Evolutionary conservation across 1,284 basidiomycete species (phyloP), one percentile per base, ranked within the genome.

Genomic region (Trametes sp.): DNA sequence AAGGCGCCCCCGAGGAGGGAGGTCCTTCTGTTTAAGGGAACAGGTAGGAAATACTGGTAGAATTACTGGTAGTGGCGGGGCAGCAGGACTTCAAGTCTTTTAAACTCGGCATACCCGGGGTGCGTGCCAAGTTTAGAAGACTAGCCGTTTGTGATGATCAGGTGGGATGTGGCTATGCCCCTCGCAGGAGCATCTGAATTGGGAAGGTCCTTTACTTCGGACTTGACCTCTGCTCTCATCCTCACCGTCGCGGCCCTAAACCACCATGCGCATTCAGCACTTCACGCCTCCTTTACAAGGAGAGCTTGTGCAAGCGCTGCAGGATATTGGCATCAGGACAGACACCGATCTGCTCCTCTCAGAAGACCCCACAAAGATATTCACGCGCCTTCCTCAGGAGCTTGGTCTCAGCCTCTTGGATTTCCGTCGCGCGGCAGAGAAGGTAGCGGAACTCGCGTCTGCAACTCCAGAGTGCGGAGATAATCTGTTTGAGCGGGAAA

Each of bases 341-440:
- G 86, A 85, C 52, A 67, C 76, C 10, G 88, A 90, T 64, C 73
- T 92, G 28, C 69, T 92, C 7, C 87, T 88, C 69, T 76, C 77
- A 14, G 74, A 75, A 6, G 74, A 82, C 21, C 69, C 79, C 4
- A 70, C 81, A 52, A 81, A 85, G 23, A 76, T 89, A 28, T 82
- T 84, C 59, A 75, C 74, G 44, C 79, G 73, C 59, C 75, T 90
- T 24, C 84, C 88, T 26, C 67, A 75, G 9, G 82, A 80, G 77
- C 77, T 24, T 72, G 84, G 13, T 77, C 79, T 64, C 44, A 56
- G 55, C 33, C 77, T 88, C 5, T 74, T 77, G 21, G 82, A 88
- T 31, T 77, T 91, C 35, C 74, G 74, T 41, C 67, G 75, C 42
- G 76, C 76, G 59, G 80, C 80, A 13, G 68, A 68, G 28, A 64